Evolutionary conservation across 352 stramenopile species (phyloP).

Genomic region (Pythium sp.): DNA sequence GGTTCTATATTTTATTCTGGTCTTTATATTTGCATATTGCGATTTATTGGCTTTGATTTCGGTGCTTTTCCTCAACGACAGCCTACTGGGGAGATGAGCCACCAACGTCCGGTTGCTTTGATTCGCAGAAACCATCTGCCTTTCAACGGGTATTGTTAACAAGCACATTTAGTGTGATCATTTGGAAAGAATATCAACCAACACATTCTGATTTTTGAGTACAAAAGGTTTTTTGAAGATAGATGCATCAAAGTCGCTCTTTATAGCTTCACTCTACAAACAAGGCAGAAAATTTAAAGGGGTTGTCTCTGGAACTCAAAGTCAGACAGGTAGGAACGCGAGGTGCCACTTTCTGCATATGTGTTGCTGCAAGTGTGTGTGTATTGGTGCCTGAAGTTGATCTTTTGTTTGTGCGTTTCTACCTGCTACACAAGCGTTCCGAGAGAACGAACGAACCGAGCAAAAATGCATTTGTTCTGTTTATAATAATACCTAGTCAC

Average conservation of each 20-base stretch:
- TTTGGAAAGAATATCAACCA: not conserved
- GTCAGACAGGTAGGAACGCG: too few relatives aligned
- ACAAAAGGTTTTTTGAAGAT: not conserved
- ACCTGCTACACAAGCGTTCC: too few relatives aligned
- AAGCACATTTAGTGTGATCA: not conserved
- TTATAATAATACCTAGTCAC: too few relatives aligned
- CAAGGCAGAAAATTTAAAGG: not conserved
- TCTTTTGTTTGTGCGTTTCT: too few relatives aligned
- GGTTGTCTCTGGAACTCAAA: too few relatives aligned
- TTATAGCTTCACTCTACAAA: not conserved
- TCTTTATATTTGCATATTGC: not conserved
- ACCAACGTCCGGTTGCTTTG: not conserved
- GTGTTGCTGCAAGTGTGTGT: too few relatives aligned
- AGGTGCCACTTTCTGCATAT: too few relatives aligned
- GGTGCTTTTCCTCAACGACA: slow-evolving; percentile 3
- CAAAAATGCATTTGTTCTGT: too few relatives aligned
- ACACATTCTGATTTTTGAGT: not conserved
- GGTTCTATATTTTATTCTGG: not conserved
- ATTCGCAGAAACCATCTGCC: not conserved
- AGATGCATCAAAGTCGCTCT: not conserved
- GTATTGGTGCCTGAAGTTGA: too few relatives aligned
- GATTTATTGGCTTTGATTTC: not conserved
- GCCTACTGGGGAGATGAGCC: not conserved
- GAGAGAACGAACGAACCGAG: too few relatives aligned
- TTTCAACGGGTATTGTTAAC: not conserved